These are phyloP conservation scores for Eucalyptus pauciflora DNA, from an alignment of 345 rosid species.

Conservation along the genomic window DNA sequence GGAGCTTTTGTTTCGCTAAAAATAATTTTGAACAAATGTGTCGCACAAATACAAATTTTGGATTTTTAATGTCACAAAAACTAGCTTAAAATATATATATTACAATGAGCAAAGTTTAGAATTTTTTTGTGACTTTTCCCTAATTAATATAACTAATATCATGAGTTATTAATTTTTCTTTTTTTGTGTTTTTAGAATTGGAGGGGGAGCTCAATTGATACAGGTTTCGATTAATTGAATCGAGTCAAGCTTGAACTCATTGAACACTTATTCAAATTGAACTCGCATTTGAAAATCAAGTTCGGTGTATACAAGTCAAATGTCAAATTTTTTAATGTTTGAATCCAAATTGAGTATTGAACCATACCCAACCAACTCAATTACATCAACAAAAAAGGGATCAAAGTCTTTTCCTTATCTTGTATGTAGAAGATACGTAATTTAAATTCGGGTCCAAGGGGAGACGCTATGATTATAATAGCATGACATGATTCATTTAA, in stretches of 20 bases:
- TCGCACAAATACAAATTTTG: fast-evolving
- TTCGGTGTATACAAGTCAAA: neutral
- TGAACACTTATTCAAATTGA: neutral
- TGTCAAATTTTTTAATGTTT: fast-evolving
- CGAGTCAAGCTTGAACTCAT: neutral
- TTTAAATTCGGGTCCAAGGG: neutral
- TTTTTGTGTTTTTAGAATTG: neutral
- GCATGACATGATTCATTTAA: neutral
- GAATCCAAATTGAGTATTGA: neutral
- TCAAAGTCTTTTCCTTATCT: neutral
- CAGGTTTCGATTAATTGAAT: fast-evolving
- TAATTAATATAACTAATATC: neutral
- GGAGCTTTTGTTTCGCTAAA: too few relatives aligned
- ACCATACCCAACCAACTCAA: neutral
- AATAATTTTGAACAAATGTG: too few relatives aligned
- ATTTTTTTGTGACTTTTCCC: neutral
- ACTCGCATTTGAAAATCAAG: neutral
- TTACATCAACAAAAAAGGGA: neutral
- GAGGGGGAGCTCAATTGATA: neutral
- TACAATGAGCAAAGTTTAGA: too few relatives aligned
- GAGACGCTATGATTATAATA: neutral
- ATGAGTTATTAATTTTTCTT: neutral
- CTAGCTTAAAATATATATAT: too few relatives aligned
- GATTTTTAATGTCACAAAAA: too few relatives aligned
- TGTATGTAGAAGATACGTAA: neutral